Percentiles rank a stretch among this genome's conserved stretches.
phyloP scores from a whole-genome alignment of 164 flowering plant species.

The Tinospora cordifolia region DNA sequence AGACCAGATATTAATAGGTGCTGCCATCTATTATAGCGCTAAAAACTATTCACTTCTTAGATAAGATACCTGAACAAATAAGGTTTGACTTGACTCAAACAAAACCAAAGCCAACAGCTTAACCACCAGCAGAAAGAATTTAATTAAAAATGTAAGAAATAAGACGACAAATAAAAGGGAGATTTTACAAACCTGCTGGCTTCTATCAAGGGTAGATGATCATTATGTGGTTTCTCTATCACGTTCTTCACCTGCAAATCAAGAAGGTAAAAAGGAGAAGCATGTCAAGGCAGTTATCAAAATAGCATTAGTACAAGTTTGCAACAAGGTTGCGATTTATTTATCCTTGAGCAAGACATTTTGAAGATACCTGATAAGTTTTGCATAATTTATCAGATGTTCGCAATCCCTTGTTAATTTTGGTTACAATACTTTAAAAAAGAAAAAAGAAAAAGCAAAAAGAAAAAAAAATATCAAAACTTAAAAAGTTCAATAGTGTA shows the following conservation, averaged over 20 bases:
- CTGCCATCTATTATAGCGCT: not conserved
- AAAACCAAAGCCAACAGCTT: not conserved
- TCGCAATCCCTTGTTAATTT: not conserved
- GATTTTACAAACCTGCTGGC: constrained; percentile 77
- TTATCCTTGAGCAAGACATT: no score
- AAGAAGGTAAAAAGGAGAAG: constrained; percentile 6
- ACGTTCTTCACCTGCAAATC: constrained; percentile 78
- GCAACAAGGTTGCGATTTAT: no score
- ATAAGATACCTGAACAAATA: not conserved
- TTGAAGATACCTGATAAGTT: not conserved
- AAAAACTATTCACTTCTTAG: not conserved
- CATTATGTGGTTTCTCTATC: constrained; percentile 92
- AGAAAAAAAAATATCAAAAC: no score
- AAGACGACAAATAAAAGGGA: not conserved
- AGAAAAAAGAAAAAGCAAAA: no score
- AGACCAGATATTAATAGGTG: no score
- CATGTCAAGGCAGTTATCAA: not conserved
- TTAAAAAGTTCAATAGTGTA: not conserved
- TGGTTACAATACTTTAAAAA: not conserved
- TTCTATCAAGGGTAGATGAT: constrained; percentile 90
- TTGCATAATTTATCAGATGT: not conserved
- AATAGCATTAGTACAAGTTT: no score
- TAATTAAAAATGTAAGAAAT: not conserved
- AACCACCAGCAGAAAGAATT: not conserved
- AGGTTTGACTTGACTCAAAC: not conserved